Base-by-base conservation (phyloP, 305 asterid species). In the Andrographis paniculata region DNA sequence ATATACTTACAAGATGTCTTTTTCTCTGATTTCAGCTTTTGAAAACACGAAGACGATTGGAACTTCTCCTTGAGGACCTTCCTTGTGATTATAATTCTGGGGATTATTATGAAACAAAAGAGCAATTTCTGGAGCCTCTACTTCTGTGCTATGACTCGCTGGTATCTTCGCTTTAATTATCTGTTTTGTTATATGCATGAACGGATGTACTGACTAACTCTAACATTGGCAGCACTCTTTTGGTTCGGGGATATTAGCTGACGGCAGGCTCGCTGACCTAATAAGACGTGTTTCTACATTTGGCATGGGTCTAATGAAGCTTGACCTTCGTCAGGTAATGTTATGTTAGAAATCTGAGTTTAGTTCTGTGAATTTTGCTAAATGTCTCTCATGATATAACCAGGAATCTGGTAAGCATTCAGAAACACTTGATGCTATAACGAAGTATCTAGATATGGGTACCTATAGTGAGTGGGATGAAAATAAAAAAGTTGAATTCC, bases 401-500 rank as follows among this genome's bases (percentile, higher is more conserved):
- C 80, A 86, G 96, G 96, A 89, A 86, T 85, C 98, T 63, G 82
- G 67, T 45, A 74, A 92, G 65, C 98, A 89, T 64, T 70, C 92
- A n/a, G 98, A 89, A 63, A 73, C 95, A 19, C 92, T 89, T 16
- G 96, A 86, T 70, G 98, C 95, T 42, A 82, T 89, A 63, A 86
- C 96, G 41, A 53, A 60, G 27, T 89, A 76, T 69, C 71, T 89
- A 59, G 98, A 83, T 69, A 82, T 86, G 81, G 98, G 96, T 45
- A 71, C 84, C 57, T 89, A 89, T 47, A 86, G 94, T 58, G 92
- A 86, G 65, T 89, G 98, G 98, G 87, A 82, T 61, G 98, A 89
- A 75, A 88, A 69, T 18, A 77, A 61, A 63, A 88, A 72, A 64
- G 75, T 84, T 24, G 91, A 84, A 39, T 88, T 88, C 63, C 68